Evolutionary conservation across 371 early-diverging fungal genomes (phyloP), one percentile per base, ranked within the genome.

Genomic region (Choanephora cucurbitarum): DNA sequence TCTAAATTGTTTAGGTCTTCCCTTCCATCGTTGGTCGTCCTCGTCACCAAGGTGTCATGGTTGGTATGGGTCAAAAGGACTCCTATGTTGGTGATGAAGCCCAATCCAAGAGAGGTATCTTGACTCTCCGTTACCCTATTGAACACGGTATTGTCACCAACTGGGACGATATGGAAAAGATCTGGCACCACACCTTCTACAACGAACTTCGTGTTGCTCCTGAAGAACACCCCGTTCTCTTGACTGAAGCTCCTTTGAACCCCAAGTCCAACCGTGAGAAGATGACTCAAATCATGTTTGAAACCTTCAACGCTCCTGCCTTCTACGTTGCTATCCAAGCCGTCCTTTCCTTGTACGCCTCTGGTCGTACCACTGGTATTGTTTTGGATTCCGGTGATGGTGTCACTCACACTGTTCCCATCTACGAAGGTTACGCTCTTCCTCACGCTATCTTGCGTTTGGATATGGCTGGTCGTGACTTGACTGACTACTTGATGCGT

Each of bases 141-240:
- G 99, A 99, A 80, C 99, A 99, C 89, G 99, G 99, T 84, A 98
- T 99, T 77, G 99, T 99, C 37, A 97, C 93, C 84, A 97, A 99
- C 94, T 99, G 99, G 99, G 99, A 99, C 71, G 97, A 98, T 74
- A 99, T 99, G 99, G 99, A 99, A 85, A 99, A 99, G 85, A 99
- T 99, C 74, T 99, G 99, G 96, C 99, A 99, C 80, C 99, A 99
- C 85, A 98, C 99, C 65, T 96, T 96, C 85, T 90, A 88, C 77
- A 89, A 88, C 70, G 88, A 87, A 70, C 79, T 87, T 66, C 88
- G 88, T 70, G 87, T 87, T 55, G 88, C 87, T 53, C 87, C 88
- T 69, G 95, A 96, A 78, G 97, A 99, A 83, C 99, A 99, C 83
- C 99, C 99, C 53, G 97, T 99, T 54, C 83, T 99, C 58, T 87